A percentile compares a stretch with the other conserved stretches of the same genome.
Conservation (phyloP, 768 basidiomycete genomes). For the Agrocybe praecox region DNA sequence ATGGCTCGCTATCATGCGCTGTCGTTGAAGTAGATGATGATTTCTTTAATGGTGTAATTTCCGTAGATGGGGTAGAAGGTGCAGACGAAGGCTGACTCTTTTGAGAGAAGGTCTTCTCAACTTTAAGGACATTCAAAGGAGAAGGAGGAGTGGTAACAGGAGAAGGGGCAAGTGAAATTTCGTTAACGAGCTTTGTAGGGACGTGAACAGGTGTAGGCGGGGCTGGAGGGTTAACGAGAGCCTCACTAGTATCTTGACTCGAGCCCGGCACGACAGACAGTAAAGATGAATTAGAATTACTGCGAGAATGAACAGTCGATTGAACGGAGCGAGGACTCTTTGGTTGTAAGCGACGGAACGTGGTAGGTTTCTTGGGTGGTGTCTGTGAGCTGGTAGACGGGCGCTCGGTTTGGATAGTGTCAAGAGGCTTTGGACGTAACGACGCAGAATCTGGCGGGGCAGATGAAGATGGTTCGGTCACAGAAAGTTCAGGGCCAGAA, state of each 20-base stretch:
- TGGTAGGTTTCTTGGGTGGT: slow-evolving; percentile 39
- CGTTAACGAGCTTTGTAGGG: not conserved
- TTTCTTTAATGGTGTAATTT: not conserved
- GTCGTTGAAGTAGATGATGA: not conserved
- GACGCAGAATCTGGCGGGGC: not conserved
- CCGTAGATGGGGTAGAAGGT: not conserved
- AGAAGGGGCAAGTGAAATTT: not conserved
- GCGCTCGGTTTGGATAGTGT: not conserved
- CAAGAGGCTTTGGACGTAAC: not conserved
- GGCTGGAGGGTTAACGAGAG: not conserved
- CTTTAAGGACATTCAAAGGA: not conserved
- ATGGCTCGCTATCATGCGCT: not conserved
- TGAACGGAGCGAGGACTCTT: slow-evolving; percentile 12
- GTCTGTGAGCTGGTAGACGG: slow-evolving; percentile 12
- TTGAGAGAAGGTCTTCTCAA: not conserved
- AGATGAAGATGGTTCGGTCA: not conserved
- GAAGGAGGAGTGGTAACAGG: not conserved
- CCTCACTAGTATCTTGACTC: not conserved
- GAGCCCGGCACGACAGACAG: slow-evolving; percentile 9
- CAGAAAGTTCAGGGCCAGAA: not conserved
- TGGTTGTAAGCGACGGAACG: slow-evolving; percentile 52
- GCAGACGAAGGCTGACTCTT: not conserved
- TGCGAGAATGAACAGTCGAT: slow-evolving; percentile 24
- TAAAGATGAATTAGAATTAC: slow-evolving; percentile 26
- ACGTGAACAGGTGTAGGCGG: not conserved